Evolutionary conservation across 306 rosid genomes (phyloP).

Genomic region (Castanea sativa): DNA sequence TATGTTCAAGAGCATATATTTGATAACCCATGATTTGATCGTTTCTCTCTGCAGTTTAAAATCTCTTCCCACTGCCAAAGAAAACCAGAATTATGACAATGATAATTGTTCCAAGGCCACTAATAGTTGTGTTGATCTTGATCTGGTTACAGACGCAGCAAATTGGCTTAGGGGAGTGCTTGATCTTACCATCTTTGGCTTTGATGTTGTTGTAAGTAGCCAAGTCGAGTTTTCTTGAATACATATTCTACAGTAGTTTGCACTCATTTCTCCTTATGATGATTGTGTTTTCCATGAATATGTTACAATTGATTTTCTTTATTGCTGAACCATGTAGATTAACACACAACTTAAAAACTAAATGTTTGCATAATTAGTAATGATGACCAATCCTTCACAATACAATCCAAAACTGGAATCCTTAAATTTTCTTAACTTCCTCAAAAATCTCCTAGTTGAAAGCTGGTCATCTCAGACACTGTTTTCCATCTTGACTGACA

Average conservation of each 20-base stretch:
- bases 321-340: background rate
- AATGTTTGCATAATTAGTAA: background rate
- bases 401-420: background rate
- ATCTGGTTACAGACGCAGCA: slow-evolving; percentile 61
- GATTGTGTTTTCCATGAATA: background rate
- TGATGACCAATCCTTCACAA: background rate
- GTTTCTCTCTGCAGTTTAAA: slow-evolving; percentile 45
- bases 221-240: background rate
- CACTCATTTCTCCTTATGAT: background rate
- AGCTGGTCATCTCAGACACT: background rate
- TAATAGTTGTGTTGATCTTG: slow-evolving; percentile 44
- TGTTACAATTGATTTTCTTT: background rate
- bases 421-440: background rate
- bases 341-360: background rate
- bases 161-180: slow-evolving; percentile 65
- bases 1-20: background rate
- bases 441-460: background rate
- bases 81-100: slow-evolving; percentile 24
- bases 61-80: slow-evolving; percentile 56
- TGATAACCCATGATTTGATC: background rate
- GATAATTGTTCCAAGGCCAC: slow-evolving; percentile 20
- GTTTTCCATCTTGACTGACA: background rate
- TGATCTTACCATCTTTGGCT: slow-evolving; percentile 73
- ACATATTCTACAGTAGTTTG: background rate
- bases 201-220: slow-evolving; percentile 75